Conservation (phyloP, 202 grass and related monocot genomes). For the Carex arenaria region DNA sequence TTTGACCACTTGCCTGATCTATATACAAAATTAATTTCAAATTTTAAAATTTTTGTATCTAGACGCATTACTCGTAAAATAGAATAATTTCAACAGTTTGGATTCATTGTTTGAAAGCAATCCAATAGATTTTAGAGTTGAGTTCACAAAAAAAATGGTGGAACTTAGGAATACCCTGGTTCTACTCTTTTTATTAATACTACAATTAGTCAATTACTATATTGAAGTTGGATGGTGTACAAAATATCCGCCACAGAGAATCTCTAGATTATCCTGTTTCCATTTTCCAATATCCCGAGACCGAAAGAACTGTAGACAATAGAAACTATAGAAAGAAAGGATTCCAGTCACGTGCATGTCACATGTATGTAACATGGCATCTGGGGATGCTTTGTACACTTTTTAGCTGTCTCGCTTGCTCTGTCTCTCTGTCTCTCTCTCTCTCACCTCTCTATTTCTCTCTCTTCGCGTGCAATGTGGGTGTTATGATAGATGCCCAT, state of each 20-base stretch:
- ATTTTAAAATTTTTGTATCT: too few species aligned
- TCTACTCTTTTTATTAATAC: too few species aligned
- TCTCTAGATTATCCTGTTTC: background rate
- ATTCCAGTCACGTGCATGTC: constrained; percentile 57
- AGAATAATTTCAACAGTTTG: too few species aligned
- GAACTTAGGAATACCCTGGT: too few species aligned
- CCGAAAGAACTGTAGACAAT: background rate
- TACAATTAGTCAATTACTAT: background rate
- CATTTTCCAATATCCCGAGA: background rate
- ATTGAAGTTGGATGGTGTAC: background rate
- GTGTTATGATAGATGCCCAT: constrained; percentile 16
- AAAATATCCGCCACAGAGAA: background rate
- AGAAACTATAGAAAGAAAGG: constrained; percentile 4
- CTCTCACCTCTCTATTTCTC: background rate
- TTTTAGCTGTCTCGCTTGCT: constrained; percentile 19
- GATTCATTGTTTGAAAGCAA: too few species aligned
- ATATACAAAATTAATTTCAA: too few species aligned
- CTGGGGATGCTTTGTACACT: constrained; percentile 27
- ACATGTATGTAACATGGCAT: constrained; percentile 54
- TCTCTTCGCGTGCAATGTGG: constrained; percentile 20
- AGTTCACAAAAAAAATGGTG: too few species aligned
- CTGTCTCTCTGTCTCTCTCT: background rate
- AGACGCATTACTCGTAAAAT: too few species aligned
- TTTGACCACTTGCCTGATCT: too few species aligned
- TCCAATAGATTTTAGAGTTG: too few species aligned